Base-by-base conservation (phyloP, 495 filamentous ascomycete genomes). In the Tuber magnatum region DNA sequence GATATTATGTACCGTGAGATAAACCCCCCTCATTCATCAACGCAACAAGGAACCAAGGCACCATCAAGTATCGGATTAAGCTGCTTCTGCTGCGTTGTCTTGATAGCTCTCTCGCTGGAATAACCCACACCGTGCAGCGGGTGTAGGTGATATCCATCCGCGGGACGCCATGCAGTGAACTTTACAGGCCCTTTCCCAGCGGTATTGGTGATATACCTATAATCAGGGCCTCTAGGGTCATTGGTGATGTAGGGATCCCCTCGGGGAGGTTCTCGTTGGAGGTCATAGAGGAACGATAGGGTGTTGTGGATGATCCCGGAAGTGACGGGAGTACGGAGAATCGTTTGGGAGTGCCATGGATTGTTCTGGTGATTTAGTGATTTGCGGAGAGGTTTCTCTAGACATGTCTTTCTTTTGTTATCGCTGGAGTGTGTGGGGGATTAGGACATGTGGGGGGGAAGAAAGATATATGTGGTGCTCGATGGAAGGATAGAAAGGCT, bases 141-240 rank as follows among this genome's bases (percentile, higher is more conserved):
- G 92, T 89, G 83, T 96, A 96, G 0, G 93, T 97, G 39, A 93
- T 86, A 77, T 97, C 97, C 44, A 96, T 84, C 87, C 96, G 93
- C n/a, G 85, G 86, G 14, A 91, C 88, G n/a, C 93, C 92, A 97
- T 0, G 87, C 88, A 2, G 94, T 94, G 56, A 87, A 97, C 61
- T 83, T 82, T 0, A 92, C 90, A 4, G 80, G 76, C 1, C 88
- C 87, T 20, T 77, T 77, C 2, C 86, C 87, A 0, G 76, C 82
- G 0, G 85, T 86, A 9, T 87, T 84, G 0, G 94, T 97, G 32
- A 93, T 79, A 80, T 97, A 97, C 79, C 87, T 90, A 81, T 91
- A 91, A 81, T 97, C 94, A 2, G 93, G 93, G 80, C 87, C 87
- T 83, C 93, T 94, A 5, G 92, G 90, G 77, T 95, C 90, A 85